A percentile compares a stretch with the other conserved stretches of the same genome.
Conservation (phyloP, 495 filamentous ascomycete genomes). For the Trichoderma gamsii region DNA sequence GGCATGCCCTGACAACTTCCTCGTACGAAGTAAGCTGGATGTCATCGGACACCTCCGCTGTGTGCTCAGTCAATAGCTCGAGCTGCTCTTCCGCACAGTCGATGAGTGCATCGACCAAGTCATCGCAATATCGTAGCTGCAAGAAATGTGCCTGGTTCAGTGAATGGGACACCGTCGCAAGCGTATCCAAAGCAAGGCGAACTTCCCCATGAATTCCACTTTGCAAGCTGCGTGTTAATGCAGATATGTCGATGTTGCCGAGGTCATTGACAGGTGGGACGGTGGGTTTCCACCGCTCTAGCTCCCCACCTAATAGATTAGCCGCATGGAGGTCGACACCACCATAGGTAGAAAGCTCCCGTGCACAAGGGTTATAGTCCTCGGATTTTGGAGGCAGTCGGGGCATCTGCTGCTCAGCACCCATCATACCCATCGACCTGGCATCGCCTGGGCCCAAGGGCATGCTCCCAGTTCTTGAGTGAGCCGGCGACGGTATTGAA, state of each 20-base stretch:
- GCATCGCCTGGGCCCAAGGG: constrained; percentile 29
- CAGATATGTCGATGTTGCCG: constrained; percentile 82
- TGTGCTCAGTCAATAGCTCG: constrained; percentile 70
- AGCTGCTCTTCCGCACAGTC: constrained; percentile 88
- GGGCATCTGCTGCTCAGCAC: constrained; percentile 21
- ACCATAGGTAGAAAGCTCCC: constrained; percentile 54
- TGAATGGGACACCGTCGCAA: constrained; percentile 66
- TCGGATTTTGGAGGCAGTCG: constrained; percentile 24
- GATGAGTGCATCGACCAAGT: constrained; percentile 77
- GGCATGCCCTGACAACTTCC: constrained; percentile 72
- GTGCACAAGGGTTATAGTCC: constrained; percentile 58
- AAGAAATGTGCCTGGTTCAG: constrained; percentile 45
- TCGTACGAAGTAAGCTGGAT: constrained; percentile 80
- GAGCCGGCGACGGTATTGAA: constrained; percentile 35
- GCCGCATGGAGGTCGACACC: constrained; percentile 59
- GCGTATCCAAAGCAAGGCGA: constrained; percentile 76
- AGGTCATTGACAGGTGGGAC: constrained; percentile 72
- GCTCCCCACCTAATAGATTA: constrained; percentile 54
- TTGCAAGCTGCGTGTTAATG: constrained; percentile 87
- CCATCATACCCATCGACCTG: not conserved
- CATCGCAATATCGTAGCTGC: constrained; percentile 69
- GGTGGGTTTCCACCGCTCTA: constrained; percentile 59
- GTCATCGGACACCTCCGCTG: constrained; percentile 75
- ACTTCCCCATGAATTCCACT: constrained; percentile 86
- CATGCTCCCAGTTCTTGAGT: constrained; percentile 32